Conservation (phyloP, 345 rosid genomes). For the Anacardium occidentale region DNA sequence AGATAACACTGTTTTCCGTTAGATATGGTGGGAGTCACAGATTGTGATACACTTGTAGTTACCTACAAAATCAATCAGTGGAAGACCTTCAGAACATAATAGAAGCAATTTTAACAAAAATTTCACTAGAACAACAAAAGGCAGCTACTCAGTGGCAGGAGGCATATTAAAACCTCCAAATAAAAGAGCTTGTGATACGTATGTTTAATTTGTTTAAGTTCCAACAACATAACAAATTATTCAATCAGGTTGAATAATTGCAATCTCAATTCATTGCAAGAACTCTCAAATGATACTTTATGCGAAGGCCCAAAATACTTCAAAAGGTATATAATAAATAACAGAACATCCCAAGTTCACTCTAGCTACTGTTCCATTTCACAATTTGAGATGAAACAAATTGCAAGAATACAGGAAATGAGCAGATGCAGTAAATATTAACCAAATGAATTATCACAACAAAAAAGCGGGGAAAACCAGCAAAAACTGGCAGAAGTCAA, state of each 20-base stretch:
- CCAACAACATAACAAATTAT: no score
- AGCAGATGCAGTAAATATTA: background rate
- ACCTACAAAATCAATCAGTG: conserved; percentile 44
- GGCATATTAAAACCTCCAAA: background rate
- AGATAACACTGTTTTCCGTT: conserved; percentile 81
- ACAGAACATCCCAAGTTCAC: background rate
- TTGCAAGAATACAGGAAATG: background rate
- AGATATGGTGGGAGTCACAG: conserved; percentile 55
- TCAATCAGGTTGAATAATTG: background rate
- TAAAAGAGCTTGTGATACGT: background rate
- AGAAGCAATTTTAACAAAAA: background rate
- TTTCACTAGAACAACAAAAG: conserved; percentile 7
- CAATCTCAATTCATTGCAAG: background rate
- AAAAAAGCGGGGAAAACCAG: background rate
- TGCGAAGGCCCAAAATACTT: background rate
- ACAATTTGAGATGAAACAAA: background rate
- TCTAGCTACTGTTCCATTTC: background rate
- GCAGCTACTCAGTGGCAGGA: background rate
- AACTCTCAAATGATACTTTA: background rate
- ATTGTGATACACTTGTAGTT: conserved; percentile 55
- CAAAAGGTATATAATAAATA: background rate
- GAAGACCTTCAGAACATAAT: conserved; percentile 15
- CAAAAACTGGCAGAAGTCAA: background rate
- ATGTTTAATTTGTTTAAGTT: background rate
- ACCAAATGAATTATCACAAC: background rate